A percentile compares a stretch with the other conserved stretches of the same genome.
Evolutionary conservation across 306 rosid species (phyloP).

Genomic region (Castanea mollissima): DNA sequence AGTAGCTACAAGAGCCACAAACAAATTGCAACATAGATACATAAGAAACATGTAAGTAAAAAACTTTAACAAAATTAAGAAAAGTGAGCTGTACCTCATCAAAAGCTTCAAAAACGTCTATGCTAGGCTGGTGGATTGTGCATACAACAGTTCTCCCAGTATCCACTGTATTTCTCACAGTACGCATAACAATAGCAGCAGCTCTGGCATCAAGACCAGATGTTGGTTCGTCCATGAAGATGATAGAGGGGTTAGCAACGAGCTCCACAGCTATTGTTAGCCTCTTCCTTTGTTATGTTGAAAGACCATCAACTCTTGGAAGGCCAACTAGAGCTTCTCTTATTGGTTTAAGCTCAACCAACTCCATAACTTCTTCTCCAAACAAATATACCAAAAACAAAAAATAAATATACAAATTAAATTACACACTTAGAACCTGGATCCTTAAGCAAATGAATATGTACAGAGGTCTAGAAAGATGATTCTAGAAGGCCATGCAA

Average conservation of each 20-base stretch:
- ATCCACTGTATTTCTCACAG: slow-evolving; percentile 79
- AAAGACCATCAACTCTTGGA: slow-evolving; percentile 72
- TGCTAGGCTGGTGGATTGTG: slow-evolving; percentile 92
- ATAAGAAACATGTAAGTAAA: not conserved
- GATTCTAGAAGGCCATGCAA: not conserved
- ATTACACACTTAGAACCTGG: not conserved
- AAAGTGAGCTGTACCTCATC: slow-evolving; percentile 56
- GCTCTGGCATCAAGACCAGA: slow-evolving; percentile 93
- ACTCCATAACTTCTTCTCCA: slow-evolving; percentile 58
- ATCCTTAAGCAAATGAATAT: not conserved
- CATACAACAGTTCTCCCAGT: slow-evolving; percentile 89
- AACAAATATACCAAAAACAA: slow-evolving; percentile 35
- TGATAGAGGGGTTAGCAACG: slow-evolving; percentile 86
- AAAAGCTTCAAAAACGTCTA: slow-evolving; percentile 80
- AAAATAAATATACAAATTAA: not conserved
- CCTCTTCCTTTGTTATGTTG: slow-evolving; percentile 84
- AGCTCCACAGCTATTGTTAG: slow-evolving; percentile 85
- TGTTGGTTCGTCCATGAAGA: slow-evolving; percentile 92
- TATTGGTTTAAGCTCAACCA: slow-evolving; percentile 64
- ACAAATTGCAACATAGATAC: not conserved
- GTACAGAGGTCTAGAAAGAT: not conserved
- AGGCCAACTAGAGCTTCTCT: slow-evolving; percentile 69
- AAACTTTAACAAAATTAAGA: not conserved
- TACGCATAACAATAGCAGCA: slow-evolving; percentile 87
- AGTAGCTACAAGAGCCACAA: slow-evolving; percentile 40